phyloP scores from a whole-genome alignment of 768 basidiomycete genomes.

The Tricholomella constricta region DNA sequence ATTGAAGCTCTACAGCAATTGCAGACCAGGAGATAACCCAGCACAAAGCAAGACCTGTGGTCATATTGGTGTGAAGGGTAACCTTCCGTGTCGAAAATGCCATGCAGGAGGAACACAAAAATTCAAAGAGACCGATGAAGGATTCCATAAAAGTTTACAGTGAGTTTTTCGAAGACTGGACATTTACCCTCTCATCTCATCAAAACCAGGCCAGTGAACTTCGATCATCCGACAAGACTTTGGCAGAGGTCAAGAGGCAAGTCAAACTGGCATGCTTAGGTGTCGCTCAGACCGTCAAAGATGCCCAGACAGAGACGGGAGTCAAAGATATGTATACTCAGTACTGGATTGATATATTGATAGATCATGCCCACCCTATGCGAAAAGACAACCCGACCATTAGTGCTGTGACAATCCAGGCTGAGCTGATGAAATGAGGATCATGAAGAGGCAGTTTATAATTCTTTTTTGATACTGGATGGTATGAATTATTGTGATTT shows the following conservation, averaged over 20 bases:
- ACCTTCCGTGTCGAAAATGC: slow-evolving; percentile 43
- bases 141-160: slow-evolving; percentile 34
- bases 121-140: slow-evolving; percentile 31
- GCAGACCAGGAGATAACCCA: slow-evolving; percentile 40
- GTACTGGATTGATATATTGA: slow-evolving; percentile 21
- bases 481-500: slow-evolving; percentile 21
- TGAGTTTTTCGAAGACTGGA: slow-evolving; percentile 1
- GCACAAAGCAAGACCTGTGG: slow-evolving; percentile 37
- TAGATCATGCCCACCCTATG: slow-evolving; percentile 20
- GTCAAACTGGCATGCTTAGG: slow-evolving; percentile 22
- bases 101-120: slow-evolving; percentile 34
- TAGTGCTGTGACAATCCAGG: slow-evolving; percentile 20
- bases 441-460: slow-evolving; percentile 26
- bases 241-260: slow-evolving; percentile 30
- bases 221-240: slow-evolving; percentile 21
- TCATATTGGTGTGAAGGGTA: slow-evolving; percentile 43
- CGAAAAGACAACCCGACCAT: neutral
- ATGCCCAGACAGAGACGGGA: slow-evolving; percentile 33
- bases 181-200: neutral
- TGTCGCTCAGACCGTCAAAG: slow-evolving; percentile 17
- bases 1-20: slow-evolving; percentile 29
- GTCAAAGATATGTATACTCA: slow-evolving; percentile 36
- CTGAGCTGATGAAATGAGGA: slow-evolving; percentile 29
- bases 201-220: slow-evolving; percentile 21
- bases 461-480: slow-evolving; percentile 30